These are phyloP conservation scores for Coemansia umbellata DNA, from an alignment of 192 early-diverging fungal species.

Conservation along the genomic window DNA sequence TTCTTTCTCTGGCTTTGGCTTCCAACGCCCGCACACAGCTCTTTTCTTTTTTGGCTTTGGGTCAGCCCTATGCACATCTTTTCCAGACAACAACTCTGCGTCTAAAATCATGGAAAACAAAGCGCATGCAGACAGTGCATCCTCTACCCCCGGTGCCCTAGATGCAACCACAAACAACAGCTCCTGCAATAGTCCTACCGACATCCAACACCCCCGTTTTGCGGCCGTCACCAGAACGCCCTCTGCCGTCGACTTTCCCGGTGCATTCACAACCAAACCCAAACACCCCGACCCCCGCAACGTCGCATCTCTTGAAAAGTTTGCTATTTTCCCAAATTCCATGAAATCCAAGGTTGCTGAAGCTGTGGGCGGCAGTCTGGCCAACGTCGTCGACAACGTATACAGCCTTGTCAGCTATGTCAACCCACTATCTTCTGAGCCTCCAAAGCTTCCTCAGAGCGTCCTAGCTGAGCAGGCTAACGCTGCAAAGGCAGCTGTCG, in stretches of 20 bases:
- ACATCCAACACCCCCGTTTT: neutral
- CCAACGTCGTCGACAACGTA: conserved; percentile 38
- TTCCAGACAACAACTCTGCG: too few relatives aligned
- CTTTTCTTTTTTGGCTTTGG: too few relatives aligned
- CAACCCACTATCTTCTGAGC: conserved; percentile 26
- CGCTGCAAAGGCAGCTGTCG: neutral
- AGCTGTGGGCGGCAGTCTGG: conserved; percentile 42
- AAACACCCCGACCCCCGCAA: neutral
- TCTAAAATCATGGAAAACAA: too few relatives aligned
- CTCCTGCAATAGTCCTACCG: neutral
- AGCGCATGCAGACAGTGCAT: too few relatives aligned
- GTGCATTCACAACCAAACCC: conserved; percentile 39
- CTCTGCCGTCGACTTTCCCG: conserved; percentile 37
- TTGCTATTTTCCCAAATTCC: neutral
- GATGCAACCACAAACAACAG: too few relatives aligned
- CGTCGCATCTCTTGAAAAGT: neutral
- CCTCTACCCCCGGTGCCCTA: too few relatives aligned
- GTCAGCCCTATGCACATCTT: too few relatives aligned
- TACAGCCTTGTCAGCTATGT: conserved; percentile 46
- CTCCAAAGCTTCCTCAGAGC: neutral
- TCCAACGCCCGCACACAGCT: too few relatives aligned
- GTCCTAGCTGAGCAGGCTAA: conserved; percentile 1
- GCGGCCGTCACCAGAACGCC: conserved; percentile 22
- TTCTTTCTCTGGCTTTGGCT: too few relatives aligned
- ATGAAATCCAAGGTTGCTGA: conserved; percentile 35